Evolutionary conservation across 2,329 filamentous ascomycete species (phyloP).

Genomic region (Epichloe bromicola): DNA sequence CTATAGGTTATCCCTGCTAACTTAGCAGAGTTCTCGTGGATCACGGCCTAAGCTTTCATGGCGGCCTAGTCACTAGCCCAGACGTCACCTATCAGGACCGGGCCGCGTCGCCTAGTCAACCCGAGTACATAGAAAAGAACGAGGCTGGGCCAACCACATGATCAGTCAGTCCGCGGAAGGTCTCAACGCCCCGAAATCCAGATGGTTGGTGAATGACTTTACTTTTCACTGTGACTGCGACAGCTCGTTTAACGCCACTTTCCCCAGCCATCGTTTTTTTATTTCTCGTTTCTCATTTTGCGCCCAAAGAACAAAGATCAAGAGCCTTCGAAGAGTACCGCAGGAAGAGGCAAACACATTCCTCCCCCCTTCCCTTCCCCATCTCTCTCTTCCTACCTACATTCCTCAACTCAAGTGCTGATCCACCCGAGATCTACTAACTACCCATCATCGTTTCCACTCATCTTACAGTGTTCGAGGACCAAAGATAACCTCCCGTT

Average conservation of each 20-base stretch:
- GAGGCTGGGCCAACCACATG: slow-evolving; percentile 20
- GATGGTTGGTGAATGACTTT: slow-evolving; percentile 4
- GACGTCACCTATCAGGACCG: too few relatives aligned
- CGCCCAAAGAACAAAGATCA: not conserved
- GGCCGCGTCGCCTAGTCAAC: slow-evolving; percentile 15
- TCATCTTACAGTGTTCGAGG: slow-evolving; percentile 1
- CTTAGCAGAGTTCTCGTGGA: too few relatives aligned
- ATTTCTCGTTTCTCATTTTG: not conserved
- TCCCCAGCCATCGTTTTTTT: not conserved
- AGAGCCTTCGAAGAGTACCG: not conserved
- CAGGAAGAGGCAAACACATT: not conserved
- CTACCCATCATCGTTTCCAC: not conserved
- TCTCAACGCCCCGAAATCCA: slow-evolving; percentile 5
- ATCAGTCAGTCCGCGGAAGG: not conserved
- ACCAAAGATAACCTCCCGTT: not conserved
- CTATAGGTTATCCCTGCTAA: too few relatives aligned
- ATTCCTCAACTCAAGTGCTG: slow-evolving; percentile 4
- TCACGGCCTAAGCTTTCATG: not conserved
- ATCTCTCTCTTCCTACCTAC: not conserved
- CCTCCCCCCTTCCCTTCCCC: not conserved
- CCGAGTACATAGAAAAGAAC: slow-evolving; percentile 18
- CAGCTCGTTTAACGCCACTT: not conserved
- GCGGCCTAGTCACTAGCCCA: too few relatives aligned
- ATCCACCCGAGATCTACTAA: slow-evolving; percentile 1
- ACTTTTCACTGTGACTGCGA: not conserved